These are phyloP conservation scores for Metschnikowia shivogae DNA, from an alignment of 805 yeast genomes.

Conservation along the genomic window DNA sequence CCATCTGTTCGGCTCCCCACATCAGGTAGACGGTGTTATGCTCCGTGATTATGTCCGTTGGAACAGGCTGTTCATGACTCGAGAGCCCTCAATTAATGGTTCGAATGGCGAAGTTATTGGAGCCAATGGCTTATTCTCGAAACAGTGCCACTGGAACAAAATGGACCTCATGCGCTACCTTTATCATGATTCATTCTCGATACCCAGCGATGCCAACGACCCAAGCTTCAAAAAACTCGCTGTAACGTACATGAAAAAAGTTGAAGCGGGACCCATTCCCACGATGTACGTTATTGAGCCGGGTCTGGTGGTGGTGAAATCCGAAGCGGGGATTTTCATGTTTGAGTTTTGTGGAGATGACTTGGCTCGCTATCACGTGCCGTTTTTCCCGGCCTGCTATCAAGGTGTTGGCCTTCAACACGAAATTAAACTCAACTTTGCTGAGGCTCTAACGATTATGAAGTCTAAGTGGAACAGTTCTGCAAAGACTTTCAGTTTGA, in stretches of 20 bases:
- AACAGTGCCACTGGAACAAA: conserved; percentile 85
- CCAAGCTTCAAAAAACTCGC: conserved; percentile 31
- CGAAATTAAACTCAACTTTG: conserved; percentile 46
- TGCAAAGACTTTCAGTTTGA: conserved; percentile 41
- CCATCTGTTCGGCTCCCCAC: conserved; percentile 87
- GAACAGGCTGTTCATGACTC: conserved; percentile 76
- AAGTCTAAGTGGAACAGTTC: conserved; percentile 25
- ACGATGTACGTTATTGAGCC: conserved; percentile 20
- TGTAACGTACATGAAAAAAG: conserved; percentile 25
- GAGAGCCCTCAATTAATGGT: conserved; percentile 50
- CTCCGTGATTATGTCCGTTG: conserved; percentile 75
- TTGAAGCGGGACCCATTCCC: conserved; percentile 18
- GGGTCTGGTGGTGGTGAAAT: conserved; percentile 36
- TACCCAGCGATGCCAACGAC: conserved; percentile 61
- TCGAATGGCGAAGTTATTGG: conserved; percentile 39
- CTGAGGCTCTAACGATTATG: conserved; percentile 30
- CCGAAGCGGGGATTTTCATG: conserved; percentile 67
- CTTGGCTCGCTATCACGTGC: conserved; percentile 54
- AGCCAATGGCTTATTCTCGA: conserved; percentile 40
- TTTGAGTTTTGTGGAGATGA: conserved; percentile 64
- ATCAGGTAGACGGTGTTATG: conserved; percentile 88
- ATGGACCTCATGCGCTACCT: conserved; percentile 73
- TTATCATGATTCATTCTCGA: conserved; percentile 73
- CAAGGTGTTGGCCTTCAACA: conserved; percentile 62
- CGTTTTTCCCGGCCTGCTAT: conserved; percentile 52